A percentile compares a stretch with the other conserved stretches of the same genome.
Conservation (phyloP, 2,329 filamentous ascomycete genomes). For the Laburnicola sp. region DNA sequence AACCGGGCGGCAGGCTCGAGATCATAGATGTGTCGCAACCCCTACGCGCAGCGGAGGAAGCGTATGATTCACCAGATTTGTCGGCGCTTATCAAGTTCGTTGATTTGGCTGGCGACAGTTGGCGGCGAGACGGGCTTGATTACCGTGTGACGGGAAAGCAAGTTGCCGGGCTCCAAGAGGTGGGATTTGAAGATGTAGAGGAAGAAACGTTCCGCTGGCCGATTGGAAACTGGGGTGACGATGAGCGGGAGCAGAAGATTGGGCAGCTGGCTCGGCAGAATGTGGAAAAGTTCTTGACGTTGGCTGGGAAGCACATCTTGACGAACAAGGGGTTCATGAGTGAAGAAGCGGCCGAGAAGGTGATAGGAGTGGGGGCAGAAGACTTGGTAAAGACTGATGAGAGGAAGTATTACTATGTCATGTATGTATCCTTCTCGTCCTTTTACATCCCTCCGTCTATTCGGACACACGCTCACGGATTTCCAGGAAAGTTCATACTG, state of each 20-base stretch:
- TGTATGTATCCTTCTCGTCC: neutral
- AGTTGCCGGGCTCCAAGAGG: neutral
- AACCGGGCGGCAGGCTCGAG: constrained; percentile 53
- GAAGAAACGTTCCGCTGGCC: constrained; percentile 1
- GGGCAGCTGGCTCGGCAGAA: neutral
- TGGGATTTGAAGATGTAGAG: constrained; percentile 1
- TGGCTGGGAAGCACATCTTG: neutral
- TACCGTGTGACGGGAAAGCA: neutral
- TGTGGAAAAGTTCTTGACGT: neutral
- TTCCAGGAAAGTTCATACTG: constrained; percentile 1
- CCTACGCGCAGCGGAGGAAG: neutral
- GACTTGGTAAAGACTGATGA: neutral
- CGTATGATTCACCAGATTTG: neutral
- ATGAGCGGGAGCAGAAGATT: constrained; percentile 1
- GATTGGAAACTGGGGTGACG: neutral
- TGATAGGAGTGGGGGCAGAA: neutral
- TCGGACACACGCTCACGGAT: neutral
- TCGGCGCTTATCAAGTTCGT: neutral
- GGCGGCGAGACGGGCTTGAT: neutral
- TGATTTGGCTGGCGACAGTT: neutral
- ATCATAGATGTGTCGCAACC: constrained; percentile 41
- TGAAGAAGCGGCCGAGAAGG: neutral
- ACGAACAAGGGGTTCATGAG: constrained; percentile 3
- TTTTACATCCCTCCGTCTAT: neutral
- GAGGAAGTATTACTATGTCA: constrained; percentile 2